phyloP scores from a whole-genome alignment of 371 early-diverging fungal genomes.

The Mortierella sp. region DNA sequence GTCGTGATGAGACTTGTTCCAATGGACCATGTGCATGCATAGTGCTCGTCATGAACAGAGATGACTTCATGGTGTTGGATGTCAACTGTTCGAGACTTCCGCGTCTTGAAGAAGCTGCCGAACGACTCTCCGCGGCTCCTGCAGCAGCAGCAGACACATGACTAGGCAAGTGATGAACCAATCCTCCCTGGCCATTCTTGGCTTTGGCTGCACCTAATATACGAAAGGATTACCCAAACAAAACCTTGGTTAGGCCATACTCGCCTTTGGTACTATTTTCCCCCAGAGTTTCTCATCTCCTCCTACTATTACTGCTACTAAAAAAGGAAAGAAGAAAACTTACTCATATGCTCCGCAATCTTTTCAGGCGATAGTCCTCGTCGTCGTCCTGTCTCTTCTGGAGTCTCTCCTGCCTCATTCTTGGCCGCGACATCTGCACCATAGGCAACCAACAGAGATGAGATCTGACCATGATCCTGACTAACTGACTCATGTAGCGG shows the following conservation, averaged over 20 bases:
- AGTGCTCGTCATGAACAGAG: constrained; percentile 19
- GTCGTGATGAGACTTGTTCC: background rate
- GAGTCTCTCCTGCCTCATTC: constrained; percentile 49
- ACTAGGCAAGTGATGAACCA: constrained; percentile 24
- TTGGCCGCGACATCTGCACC: constrained; percentile 39
- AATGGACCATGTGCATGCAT: background rate
- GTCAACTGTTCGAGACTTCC: constrained; percentile 39
- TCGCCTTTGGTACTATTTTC: background rate
- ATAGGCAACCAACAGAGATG: constrained; percentile 43
- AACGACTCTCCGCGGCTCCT: constrained; percentile 12
- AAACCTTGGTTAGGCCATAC: background rate
- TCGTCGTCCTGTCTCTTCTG: constrained; percentile 46
- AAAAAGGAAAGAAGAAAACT: no score
- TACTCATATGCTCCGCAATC: constrained; percentile 39
- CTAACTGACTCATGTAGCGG: constrained; percentile 55
- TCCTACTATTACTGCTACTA: background rate
- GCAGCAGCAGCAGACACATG: constrained; percentile 13
- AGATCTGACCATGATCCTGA: constrained; percentile 49
- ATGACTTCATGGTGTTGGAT: constrained; percentile 31
- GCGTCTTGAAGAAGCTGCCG: constrained; percentile 37
- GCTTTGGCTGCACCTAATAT: constrained; percentile 36
- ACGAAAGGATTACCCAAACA: background rate
- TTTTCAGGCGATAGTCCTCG: constrained; percentile 31
- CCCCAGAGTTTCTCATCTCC: background rate
- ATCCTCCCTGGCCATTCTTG: constrained; percentile 29